Conservation (phyloP, 139 green algal genomes). For the Microglena sp. region DNA sequence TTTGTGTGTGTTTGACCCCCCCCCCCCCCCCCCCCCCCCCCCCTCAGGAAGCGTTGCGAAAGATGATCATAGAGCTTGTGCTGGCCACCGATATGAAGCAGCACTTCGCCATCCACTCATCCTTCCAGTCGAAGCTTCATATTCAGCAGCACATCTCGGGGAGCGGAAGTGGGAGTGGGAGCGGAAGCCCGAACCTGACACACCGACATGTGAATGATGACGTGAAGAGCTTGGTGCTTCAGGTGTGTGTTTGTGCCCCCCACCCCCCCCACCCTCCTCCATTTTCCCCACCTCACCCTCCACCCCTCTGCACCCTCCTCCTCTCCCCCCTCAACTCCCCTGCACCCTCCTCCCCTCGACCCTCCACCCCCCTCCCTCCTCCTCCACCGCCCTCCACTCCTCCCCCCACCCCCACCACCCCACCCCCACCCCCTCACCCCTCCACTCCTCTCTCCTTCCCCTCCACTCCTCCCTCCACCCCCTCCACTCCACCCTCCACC, state of each 20-base stretch:
- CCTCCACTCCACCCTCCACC: background rate
- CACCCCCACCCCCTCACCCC: too few species aligned
- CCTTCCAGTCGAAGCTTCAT: too few species aligned
- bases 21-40: too few species aligned
- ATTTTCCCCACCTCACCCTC: background rate
- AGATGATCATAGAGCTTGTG: slow-evolving; percentile 39
- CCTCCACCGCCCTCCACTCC: too few species aligned
- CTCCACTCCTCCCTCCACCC: too few species aligned
- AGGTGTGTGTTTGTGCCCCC: background rate
- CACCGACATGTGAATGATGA: slow-evolving; percentile 14
- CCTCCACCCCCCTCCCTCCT: background rate
- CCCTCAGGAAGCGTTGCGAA: slow-evolving; percentile 16
- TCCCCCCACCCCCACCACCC: too few species aligned
- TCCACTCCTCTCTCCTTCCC: too few species aligned
- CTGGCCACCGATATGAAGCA: slow-evolving; percentile 52
- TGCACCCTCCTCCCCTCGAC: background rate
- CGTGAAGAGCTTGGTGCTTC: background rate
- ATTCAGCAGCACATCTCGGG: too few species aligned
- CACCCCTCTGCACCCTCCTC: background rate
- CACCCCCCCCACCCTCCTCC: background rate
- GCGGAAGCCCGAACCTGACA: too few species aligned
- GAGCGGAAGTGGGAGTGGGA: too few species aligned
- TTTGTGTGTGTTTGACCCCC: too few species aligned
- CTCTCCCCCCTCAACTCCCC: background rate
- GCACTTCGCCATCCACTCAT: slow-evolving; percentile 49